These are phyloP conservation scores for Porcisia deanei DNA, from an alignment of 208 protist species.

Conservation along the genomic window DNA sequence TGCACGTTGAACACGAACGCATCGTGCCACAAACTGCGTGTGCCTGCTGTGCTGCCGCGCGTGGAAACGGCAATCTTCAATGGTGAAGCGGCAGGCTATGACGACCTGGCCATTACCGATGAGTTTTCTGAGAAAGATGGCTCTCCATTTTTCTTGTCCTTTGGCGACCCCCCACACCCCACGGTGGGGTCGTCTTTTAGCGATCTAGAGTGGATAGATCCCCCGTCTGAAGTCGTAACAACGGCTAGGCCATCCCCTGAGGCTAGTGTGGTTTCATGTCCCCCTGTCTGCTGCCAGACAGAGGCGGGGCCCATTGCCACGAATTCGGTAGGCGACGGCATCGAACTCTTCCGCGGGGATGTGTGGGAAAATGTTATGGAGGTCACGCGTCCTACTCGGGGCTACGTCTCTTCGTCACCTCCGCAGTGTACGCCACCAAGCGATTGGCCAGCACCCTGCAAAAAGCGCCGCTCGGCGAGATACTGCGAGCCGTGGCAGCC, in stretches of 20 bases:
- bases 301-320: not conserved
- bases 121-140: not conserved
- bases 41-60: conserved; percentile 1
- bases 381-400: not conserved
- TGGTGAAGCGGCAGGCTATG: not conserved
- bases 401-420: conserved; percentile 5
- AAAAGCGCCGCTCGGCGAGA: conserved; percentile 7
- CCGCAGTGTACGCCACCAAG: not conserved
- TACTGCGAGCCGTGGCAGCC: conserved; percentile 41
- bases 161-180: conserved; percentile 8
- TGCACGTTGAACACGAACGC: not conserved
- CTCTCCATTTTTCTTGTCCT: not conserved
- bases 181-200: conserved; percentile 9
- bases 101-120: not conserved
- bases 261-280: not conserved
- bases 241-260: conserved; percentile 15
- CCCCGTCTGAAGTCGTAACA: conserved; percentile 2
- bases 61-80: conserved; percentile 27
- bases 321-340: not conserved
- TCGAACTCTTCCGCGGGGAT: conserved; percentile 2
- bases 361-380: not conserved
- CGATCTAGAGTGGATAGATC: conserved; percentile 1
- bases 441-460: not conserved
- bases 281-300: not conserved
- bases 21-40: not conserved